Conservation (phyloP, 257 asterid genomes). For the Fraxinus excelsior region DNA sequence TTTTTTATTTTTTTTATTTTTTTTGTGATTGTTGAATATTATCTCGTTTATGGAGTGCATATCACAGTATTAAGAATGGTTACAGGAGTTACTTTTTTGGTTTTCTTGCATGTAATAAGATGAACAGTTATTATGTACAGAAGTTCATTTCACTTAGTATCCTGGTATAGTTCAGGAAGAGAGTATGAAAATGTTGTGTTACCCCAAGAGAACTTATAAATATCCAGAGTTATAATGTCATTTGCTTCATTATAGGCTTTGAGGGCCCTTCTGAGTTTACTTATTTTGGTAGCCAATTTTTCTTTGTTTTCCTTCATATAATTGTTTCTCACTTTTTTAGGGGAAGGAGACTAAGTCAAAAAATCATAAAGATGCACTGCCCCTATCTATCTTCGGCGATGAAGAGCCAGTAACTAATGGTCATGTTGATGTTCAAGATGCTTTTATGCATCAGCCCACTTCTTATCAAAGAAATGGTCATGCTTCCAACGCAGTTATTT, state of each 20-base stretch:
- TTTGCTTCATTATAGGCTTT: not conserved
- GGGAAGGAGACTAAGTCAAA: constrained; percentile 41
- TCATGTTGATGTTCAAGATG: constrained; percentile 46
- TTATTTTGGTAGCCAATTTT: not conserved
- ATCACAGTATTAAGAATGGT: not conserved
- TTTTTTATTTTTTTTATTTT: too few relatives aligned
- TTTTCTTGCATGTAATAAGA: not conserved
- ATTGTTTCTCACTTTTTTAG: constrained; percentile 40
- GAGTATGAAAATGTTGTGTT: too few relatives aligned
- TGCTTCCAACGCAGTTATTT: constrained; percentile 35
- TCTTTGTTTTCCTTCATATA: constrained; percentile 19
- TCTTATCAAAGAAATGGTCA: constrained; percentile 40
- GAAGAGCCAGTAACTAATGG: constrained; percentile 57
- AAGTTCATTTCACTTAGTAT: not conserved
- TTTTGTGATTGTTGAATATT: not conserved
- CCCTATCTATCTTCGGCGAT: constrained; percentile 65
- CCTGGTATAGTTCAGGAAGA: not conserved
- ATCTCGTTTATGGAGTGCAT: not conserved
- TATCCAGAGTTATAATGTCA: not conserved
- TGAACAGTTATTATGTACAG: not conserved
- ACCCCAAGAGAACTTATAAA: not conserved
- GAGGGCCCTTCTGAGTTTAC: not conserved
- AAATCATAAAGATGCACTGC: constrained; percentile 50
- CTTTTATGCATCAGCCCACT: constrained; percentile 38
- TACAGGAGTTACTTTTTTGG: not conserved